phyloP scores from a whole-genome alignment of 495 filamentous ascomycete species.

The Endocarpon pusillum region DNA sequence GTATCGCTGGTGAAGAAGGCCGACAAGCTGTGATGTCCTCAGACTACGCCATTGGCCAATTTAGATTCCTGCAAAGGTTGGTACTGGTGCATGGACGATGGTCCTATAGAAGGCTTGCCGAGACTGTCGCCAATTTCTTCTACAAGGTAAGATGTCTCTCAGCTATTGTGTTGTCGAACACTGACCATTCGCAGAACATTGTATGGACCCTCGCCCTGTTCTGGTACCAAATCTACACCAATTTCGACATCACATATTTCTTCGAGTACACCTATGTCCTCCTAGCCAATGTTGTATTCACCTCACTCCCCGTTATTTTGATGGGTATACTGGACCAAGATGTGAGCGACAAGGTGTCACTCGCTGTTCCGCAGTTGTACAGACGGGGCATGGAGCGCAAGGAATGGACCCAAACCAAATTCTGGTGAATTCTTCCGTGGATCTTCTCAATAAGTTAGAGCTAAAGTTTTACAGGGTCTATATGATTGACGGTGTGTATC shows the following conservation, averaged over 20 bases:
- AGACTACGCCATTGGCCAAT: slow-evolving; percentile 97
- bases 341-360: slow-evolving; percentile 80
- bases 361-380: slow-evolving; percentile 91
- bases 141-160: slow-evolving; percentile 54
- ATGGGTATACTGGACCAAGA: slow-evolving; percentile 98
- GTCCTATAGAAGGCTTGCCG: slow-evolving; percentile 83
- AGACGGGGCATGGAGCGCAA: slow-evolving; percentile 87
- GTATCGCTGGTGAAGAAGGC: slow-evolving; percentile 94
- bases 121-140: slow-evolving; percentile 97
- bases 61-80: slow-evolving; percentile 80
- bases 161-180: neutral
- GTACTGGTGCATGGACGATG: slow-evolving; percentile 92
- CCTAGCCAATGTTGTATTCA: slow-evolving; percentile 92
- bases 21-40: slow-evolving; percentile 97
- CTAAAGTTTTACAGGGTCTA: slow-evolving; percentile 47
- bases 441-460: neutral
- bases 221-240: slow-evolving; percentile 93
- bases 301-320: slow-evolving; percentile 84
- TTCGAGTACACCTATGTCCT: slow-evolving; percentile 97
- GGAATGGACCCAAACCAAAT: slow-evolving; percentile 94
- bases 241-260: slow-evolving; percentile 89
- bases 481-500: slow-evolving; percentile 89
- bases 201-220: slow-evolving; percentile 95
- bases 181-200: slow-evolving; percentile 51
- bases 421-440: slow-evolving; percentile 49